phyloP scores from a whole-genome alignment of 768 basidiomycete species.

The Serendipita vermifera region DNA sequence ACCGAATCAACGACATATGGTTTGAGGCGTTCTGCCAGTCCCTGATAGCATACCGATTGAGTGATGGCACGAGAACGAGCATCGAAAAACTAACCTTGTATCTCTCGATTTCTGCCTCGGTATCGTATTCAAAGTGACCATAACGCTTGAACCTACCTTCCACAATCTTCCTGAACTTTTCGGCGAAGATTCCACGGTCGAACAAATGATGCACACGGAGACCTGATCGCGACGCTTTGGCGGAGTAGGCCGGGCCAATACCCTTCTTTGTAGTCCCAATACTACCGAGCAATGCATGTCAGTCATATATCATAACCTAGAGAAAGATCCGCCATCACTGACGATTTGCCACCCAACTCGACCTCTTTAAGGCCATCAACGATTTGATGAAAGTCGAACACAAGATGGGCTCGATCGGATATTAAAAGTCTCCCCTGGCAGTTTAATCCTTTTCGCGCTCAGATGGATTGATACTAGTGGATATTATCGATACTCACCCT shows the following conservation, averaged over 20 bases:
- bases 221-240: conserved; percentile 92
- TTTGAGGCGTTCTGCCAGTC: conserved; percentile 64
- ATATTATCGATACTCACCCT: too few species aligned
- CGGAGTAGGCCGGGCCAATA: conserved; percentile 97
- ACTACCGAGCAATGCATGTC: conserved; percentile 27
- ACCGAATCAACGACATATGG: conserved; percentile 89
- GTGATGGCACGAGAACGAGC: not conserved
- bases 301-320: not conserved
- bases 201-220: conserved; percentile 94
- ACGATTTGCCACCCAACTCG: conserved; percentile 84
- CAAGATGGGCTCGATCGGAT: conserved; percentile 92
- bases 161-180: conserved; percentile 88
- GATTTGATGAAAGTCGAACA: conserved; percentile 99
- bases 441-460: conserved; percentile 53
- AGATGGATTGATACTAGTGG: not conserved
- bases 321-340: conserved; percentile 14
- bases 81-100: conserved; percentile 52
- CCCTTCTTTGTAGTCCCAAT: conserved; percentile 98
- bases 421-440: conserved; percentile 77
- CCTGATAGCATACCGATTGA: conserved; percentile 29
- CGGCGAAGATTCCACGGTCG: conserved; percentile 68
- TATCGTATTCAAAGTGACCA: conserved; percentile 96
- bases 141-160: conserved; percentile 98
- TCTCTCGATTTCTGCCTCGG: conserved; percentile 85
- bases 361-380: conserved; percentile 98